phyloP scores from a whole-genome alignment of 2,329 filamentous ascomycete genomes.

The Colletotrichum gloeosporioides region DNA sequence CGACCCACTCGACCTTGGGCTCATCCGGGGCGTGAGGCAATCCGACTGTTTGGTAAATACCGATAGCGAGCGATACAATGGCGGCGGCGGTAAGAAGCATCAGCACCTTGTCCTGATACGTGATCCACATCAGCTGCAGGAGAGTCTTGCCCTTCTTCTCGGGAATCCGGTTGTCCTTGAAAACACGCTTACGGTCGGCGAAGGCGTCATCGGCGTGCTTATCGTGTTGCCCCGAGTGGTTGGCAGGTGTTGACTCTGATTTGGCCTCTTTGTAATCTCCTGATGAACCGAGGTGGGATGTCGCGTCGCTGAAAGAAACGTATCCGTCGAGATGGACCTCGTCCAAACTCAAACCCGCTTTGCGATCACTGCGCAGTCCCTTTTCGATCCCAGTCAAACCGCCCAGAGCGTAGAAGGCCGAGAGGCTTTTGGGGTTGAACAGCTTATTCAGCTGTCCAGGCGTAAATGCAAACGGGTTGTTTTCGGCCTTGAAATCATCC shows the following conservation, averaged over 20 bases:
- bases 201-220: slow-evolving; percentile 44
- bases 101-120: slow-evolving; percentile 83
- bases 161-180: slow-evolving; percentile 74
- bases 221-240: background rate
- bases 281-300: slow-evolving; percentile 29
- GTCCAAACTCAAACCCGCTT: slow-evolving; percentile 77
- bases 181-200: slow-evolving; percentile 72
- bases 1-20: slow-evolving; percentile 62
- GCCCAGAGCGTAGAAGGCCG: slow-evolving; percentile 81
- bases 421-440: slow-evolving; percentile 85
- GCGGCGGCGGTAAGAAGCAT: slow-evolving; percentile 75
- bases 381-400: slow-evolving; percentile 80
- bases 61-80: slow-evolving; percentile 74
- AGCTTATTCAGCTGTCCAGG: slow-evolving; percentile 86
- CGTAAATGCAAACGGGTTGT: slow-evolving; percentile 86
- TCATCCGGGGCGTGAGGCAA: slow-evolving; percentile 53
- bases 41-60: slow-evolving; percentile 78
- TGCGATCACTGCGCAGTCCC: slow-evolving; percentile 76
- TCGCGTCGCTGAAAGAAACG: slow-evolving; percentile 76
- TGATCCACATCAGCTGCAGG: slow-evolving; percentile 79
- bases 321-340: slow-evolving; percentile 70
- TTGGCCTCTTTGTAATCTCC: slow-evolving; percentile 16
- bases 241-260: background rate
- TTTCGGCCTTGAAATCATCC: slow-evolving; percentile 74
- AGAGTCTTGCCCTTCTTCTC: slow-evolving; percentile 78